Percentiles rank a stretch among this genome's conserved stretches.
phyloP scores from a whole-genome alignment of 139 green algal genomes.

The Bryopsis sp. region DNA sequence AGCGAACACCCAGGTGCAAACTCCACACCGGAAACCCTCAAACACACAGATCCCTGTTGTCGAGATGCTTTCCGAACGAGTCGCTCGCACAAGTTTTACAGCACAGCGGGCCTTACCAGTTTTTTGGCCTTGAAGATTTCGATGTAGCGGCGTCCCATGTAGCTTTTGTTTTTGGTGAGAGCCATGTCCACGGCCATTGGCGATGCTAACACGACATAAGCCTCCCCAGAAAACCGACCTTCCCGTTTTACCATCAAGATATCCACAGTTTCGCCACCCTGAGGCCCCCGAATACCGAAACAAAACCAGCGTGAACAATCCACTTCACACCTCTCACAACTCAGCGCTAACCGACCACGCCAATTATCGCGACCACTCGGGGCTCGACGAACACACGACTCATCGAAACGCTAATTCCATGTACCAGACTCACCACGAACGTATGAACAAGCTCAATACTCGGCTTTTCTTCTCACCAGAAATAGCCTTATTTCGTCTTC shows the following conservation, averaged over 20 bases:
- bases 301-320: background rate
- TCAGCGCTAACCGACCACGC: background rate
- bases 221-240: conserved; percentile 62
- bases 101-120: no score
- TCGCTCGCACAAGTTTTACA: no score
- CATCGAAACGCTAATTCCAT: no score
- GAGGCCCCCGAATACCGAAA: background rate
- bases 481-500: conserved; percentile 69
- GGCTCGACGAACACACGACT: background rate
- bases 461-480: conserved; percentile 41
- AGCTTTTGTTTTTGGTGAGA: conserved; percentile 58
- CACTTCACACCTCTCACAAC: conserved; percentile 9
- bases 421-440: no score
- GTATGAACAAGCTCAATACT: background rate
- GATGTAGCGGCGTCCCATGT: conserved; percentile 71
- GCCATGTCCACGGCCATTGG: conserved; percentile 53
- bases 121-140: conserved; percentile 72
- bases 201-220: conserved; percentile 55
- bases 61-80: no score
- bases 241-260: conserved; percentile 55
- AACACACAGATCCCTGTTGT: no score
- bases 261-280: conserved; percentile 66
- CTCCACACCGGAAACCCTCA: no score
- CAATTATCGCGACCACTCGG: conserved; percentile 2
- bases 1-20: no score